Conservation (phyloP, 257 asterid genomes). For the Nicotiana paniculata region DNA sequence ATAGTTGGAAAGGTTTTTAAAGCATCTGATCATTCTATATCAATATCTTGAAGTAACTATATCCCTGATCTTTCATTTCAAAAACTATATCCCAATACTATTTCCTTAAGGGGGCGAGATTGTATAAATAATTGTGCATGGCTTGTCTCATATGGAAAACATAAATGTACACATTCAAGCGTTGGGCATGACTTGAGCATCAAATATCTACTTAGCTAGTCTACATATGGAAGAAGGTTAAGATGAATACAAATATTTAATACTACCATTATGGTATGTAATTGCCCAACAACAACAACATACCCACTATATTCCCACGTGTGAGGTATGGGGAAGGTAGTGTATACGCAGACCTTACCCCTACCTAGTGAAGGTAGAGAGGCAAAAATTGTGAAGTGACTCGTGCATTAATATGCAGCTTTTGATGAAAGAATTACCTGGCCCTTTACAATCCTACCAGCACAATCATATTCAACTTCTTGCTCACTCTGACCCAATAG, state of each 20-base stretch:
- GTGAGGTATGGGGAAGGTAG: too few species aligned
- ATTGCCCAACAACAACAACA: background rate
- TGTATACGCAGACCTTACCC: too few species aligned
- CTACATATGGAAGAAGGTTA: background rate
- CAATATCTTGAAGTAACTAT: background rate
- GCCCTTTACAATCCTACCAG: slow-evolving; percentile 92
- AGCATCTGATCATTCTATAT: background rate
- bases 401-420: background rate
- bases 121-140: background rate
- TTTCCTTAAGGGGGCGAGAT: background rate
- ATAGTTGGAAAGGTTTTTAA: background rate
- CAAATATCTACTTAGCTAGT: background rate
- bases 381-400: background rate
- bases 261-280: background rate
- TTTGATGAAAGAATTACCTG: slow-evolving; percentile 47
- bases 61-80: background rate
- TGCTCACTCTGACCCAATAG: slow-evolving; percentile 86
- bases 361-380: too few species aligned
- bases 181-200: background rate
- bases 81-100: too few species aligned
- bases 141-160: background rate
- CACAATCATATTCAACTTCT: slow-evolving; percentile 89
- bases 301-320: too few species aligned
- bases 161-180: background rate
- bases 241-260: background rate